phyloP scores from a whole-genome alignment of 139 green algal genomes.

The Ettlia oleoabundans region DNA sequence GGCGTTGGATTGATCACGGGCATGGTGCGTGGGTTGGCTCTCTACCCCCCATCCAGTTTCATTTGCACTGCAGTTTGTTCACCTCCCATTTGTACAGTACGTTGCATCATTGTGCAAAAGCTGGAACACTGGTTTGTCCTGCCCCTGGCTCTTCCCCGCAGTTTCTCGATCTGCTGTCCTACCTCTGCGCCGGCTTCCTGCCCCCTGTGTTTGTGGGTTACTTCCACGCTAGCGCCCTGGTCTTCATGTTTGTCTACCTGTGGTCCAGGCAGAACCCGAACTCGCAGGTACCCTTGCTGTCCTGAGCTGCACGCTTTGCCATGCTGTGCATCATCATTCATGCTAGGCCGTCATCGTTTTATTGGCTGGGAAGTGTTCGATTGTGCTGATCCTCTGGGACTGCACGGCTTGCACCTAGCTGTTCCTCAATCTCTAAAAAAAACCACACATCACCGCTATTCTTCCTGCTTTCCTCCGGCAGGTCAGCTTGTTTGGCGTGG shows the following conservation, averaged over 20 bases:
- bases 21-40: neutral
- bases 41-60: no score
- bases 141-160: neutral
- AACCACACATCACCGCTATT: neutral
- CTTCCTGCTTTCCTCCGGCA: neutral
- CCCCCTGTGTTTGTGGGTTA: conserved; percentile 47
- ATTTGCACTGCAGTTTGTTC: no score
- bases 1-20: conserved; percentile 23
- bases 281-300: conserved; percentile 54
- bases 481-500: conserved; percentile 62
- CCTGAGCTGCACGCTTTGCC: conserved; percentile 32
- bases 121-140: neutral
- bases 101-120: no score
- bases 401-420: no score
- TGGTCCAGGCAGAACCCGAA: conserved; percentile 61
- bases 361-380: no score
- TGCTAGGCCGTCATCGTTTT: no score
- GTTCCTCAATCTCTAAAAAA: neutral
- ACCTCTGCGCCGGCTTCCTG: neutral
- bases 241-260: conserved; percentile 82
- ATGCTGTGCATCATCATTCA: neutral
- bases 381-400: neutral
- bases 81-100: no score
- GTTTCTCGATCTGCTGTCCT: conserved; percentile 35
- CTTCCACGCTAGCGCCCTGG: conserved; percentile 58